Evolutionary conservation across 2,329 filamentous ascomycete genomes (phyloP), one percentile per base, ranked within the genome.

Genomic region (Rutstroemia sp.): DNA sequence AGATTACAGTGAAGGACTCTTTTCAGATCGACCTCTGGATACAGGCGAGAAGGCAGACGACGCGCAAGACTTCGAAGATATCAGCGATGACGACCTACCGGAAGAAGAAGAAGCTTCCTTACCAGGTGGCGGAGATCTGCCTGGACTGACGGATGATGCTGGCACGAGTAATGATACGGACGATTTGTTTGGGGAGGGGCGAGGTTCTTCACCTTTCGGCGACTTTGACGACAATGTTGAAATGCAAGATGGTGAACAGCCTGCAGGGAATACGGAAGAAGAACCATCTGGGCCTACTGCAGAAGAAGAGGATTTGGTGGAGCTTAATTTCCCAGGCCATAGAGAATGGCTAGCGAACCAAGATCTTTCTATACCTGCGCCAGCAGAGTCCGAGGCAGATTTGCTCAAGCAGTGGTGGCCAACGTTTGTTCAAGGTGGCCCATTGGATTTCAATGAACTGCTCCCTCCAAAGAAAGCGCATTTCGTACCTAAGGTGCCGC

Each of bases 41-140:
- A 77, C 83, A 61, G 76, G 78, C 6, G 87, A 90, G 70, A 99
- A 99, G 72, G 92, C 91, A 54, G 91, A 91, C 58, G 89, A 97
- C 73, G 94, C 94, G 42, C 75, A 94, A 60, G 94, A 99, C 68
- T 99, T 80, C 65, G 90, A 89, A 68, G 89, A 96, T 67, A 92
- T 97, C 60, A 87, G 87, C 62, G 92, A 97, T 69, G 91, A 95
- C 68, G 92, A 96, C 61, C 78, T 96, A 7, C 87, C 90, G 10
- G 89, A 94, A 6, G 89, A 94, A 61, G 85, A 89, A 58, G 80
- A 84, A 55, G 61, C 64, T 8, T 61, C 61, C 17, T 60, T 61
- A 4, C 54, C 53, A 8, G 59, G 57, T 44, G 60, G 59, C 27
- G 61, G 49, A 12, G 65, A 69, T 57, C 51, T 64, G 23, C 65